Base-by-base conservation (phyloP, 2,329 filamentous ascomycete genomes). In the Epichloe elymi region DNA sequence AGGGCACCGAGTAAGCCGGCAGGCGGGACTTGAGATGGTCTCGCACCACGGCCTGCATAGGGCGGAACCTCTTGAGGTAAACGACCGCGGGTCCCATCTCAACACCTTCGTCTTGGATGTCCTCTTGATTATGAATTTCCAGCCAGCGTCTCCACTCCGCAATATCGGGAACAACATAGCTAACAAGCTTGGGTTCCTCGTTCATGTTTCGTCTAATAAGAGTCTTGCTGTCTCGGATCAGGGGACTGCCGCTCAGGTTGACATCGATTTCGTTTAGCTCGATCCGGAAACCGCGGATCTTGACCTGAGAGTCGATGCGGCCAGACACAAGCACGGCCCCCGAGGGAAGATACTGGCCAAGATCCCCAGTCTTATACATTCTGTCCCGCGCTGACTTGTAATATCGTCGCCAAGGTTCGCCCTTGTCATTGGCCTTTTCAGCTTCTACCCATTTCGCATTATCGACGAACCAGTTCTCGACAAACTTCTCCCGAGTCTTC, bases 231-330 rank as follows among this genome's bases (percentile, higher is more conserved):
- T 97, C 91, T 40, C 88, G 78, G 23, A 97, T 79, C 23, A 94
- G 69, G 1, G 79, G 81, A 67, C 87, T 80, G 43, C 82, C 77
- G 50, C 81, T 85, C 45, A 96, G 71, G 64, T 95, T 84, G 41
- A 76, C 85, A 66, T 97, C 90, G 58, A 97, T 96, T 58, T 97
- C 93, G 56, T 85, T 85, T 44, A 97, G 81, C 69, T 98, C 93
- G 58, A 98, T 95, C 54, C 91, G 79, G 75, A 96, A 97, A 1
- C 91, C 91, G 54, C 93, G 85, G 57, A 97, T 91, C 74, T 97
- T 98, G 71, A 96, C 87, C 64, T 97, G 91, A 58, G 85, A 79
- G 62, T 97, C 91, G 23, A 82, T 82, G 53, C 93, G 78, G 20
- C 91, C 91, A 10, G 85, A 83, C 61, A 82, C 86, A 61, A 86